Percentiles rank a stretch among this genome's conserved stretches.
These are phyloP conservation scores for Aureobasidium sp. DNA, from an alignment of 2,329 filamentous ascomycete genomes.

Conservation along the genomic window DNA sequence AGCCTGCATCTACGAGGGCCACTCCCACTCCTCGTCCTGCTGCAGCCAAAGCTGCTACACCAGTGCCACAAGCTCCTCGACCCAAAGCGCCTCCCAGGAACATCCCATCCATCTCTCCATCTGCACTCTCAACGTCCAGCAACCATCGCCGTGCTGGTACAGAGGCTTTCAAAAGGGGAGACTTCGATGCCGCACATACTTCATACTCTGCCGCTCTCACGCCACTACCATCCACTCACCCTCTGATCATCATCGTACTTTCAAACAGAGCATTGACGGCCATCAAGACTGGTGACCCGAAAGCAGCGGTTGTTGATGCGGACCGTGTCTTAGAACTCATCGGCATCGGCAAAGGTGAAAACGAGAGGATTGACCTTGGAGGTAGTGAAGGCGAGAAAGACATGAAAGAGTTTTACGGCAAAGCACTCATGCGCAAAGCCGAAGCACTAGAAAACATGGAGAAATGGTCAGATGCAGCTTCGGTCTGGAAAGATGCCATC, in stretches of 20 bases:
- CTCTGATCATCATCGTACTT: slow-evolving; percentile 77
- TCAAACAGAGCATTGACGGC: slow-evolving; percentile 87
- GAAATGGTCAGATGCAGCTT: slow-evolving; percentile 77
- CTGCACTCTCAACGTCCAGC: slow-evolving; percentile 68
- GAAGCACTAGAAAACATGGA: slow-evolving; percentile 95
- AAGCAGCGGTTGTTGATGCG: slow-evolving; percentile 76
- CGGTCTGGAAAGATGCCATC: slow-evolving; percentile 75
- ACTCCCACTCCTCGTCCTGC: slow-evolving; percentile 6
- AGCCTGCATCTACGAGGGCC: slow-evolving; percentile 2
- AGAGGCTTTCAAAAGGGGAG: slow-evolving; percentile 86
- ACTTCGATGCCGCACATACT: slow-evolving; percentile 78
- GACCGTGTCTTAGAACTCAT: slow-evolving; percentile 75
- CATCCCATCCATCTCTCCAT: slow-evolving; percentile 61
- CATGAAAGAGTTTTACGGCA: slow-evolving; percentile 90
- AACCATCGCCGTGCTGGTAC: slow-evolving; percentile 72
- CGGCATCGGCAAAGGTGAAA: slow-evolving; percentile 68
- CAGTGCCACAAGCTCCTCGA: slow-evolving; percentile 26
- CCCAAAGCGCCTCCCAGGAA: slow-evolving; percentile 48
- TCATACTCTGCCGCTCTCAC: slow-evolving; percentile 73
- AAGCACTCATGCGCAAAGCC: slow-evolving; percentile 88
- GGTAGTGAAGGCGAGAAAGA: slow-evolving; percentile 58
- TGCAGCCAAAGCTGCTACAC: slow-evolving; percentile 23
- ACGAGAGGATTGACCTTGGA: slow-evolving; percentile 67
- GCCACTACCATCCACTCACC: slow-evolving; percentile 69
- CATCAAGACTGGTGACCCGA: slow-evolving; percentile 86